Evolutionary conservation across 192 early-diverging fungal species (phyloP).

Genomic region (Entomortierella lignicola): DNA sequence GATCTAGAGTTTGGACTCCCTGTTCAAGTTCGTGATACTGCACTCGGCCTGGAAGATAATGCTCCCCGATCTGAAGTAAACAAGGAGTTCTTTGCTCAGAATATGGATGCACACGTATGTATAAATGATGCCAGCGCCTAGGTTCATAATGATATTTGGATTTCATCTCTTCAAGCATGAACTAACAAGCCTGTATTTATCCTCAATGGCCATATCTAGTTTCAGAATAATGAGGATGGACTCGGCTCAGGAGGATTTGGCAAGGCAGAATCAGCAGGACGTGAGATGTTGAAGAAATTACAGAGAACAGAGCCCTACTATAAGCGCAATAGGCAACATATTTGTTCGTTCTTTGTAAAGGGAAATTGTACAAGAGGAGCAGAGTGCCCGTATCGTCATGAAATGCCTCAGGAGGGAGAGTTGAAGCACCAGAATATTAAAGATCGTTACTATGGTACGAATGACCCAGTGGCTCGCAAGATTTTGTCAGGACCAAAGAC

Average conservation of each 20-base stretch:
- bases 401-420: conserved; percentile 87
- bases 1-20: conserved; percentile 97
- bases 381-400: conserved; percentile 97
- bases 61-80: conserved; percentile 91
- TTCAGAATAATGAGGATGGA: conserved; percentile 44
- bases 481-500: conserved; percentile 73
- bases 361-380: conserved; percentile 95
- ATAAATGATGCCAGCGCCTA: background rate
- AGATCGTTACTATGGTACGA: conserved; percentile 94
- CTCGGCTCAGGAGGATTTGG: conserved; percentile 73
- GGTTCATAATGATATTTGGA: too few species aligned
- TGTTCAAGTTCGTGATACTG: conserved; percentile 92
- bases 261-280: conserved; percentile 77
- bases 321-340: conserved; percentile 88
- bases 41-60: conserved; percentile 77
- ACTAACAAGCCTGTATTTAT: background rate
- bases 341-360: conserved; percentile 97
- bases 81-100: conserved; percentile 87
- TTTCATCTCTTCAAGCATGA: too few species aligned
- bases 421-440: conserved; percentile 92
- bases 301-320: conserved; percentile 92
- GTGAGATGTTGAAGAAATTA: conserved; percentile 80
- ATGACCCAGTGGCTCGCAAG: conserved; percentile 94
- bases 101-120: conserved; percentile 73
- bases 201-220: conserved; percentile 12